Conservation (phyloP, 2,329 filamentous ascomycete species). For the Cladophialophora bantiana region DNA sequence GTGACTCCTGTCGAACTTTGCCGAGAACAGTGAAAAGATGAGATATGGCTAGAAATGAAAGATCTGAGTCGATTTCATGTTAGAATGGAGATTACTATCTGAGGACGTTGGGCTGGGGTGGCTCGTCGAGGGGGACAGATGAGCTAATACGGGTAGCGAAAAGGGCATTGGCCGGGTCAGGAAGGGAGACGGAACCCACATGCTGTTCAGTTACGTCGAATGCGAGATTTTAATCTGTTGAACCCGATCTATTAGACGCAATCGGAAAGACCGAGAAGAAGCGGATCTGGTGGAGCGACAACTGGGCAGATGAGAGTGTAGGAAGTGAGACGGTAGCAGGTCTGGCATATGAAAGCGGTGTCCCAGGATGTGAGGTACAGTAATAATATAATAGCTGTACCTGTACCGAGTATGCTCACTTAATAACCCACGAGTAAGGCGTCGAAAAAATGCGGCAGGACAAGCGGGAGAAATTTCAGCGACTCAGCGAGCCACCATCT, state of each 20-base stretch:
- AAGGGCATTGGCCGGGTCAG: conserved; percentile 28
- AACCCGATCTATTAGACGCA: conserved; percentile 18
- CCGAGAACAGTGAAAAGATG: conserved; percentile 2
- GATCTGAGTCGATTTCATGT: conserved; percentile 27
- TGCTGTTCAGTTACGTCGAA: conserved; percentile 24
- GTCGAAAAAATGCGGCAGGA: neutral
- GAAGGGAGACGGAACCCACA: conserved; percentile 26
- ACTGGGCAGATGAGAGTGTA: conserved; percentile 11
- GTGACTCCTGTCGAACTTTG: conserved; percentile 1
- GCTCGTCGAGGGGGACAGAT: conserved; percentile 14
- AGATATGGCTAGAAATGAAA: conserved; percentile 18
- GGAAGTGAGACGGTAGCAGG: conserved; percentile 26
- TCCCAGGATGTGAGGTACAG: conserved; percentile 14
- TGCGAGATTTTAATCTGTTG: conserved; percentile 27
- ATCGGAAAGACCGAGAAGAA: conserved; percentile 22
- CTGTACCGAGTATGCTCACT: conserved; percentile 13
- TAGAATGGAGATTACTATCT: conserved; percentile 21
- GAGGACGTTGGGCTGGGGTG: neutral
- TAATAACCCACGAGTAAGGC: conserved; percentile 16
- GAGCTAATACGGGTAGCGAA: conserved; percentile 33
- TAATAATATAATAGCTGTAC: conserved; percentile 6
- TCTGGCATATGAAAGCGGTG: conserved; percentile 31
- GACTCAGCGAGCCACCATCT: neutral
- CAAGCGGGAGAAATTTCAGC: conserved; percentile 6
- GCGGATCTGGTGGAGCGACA: conserved; percentile 24